These are phyloP conservation scores for Raddia distichophylla DNA, from an alignment of 176 grass and related monocot species.

Conservation along the genomic window DNA sequence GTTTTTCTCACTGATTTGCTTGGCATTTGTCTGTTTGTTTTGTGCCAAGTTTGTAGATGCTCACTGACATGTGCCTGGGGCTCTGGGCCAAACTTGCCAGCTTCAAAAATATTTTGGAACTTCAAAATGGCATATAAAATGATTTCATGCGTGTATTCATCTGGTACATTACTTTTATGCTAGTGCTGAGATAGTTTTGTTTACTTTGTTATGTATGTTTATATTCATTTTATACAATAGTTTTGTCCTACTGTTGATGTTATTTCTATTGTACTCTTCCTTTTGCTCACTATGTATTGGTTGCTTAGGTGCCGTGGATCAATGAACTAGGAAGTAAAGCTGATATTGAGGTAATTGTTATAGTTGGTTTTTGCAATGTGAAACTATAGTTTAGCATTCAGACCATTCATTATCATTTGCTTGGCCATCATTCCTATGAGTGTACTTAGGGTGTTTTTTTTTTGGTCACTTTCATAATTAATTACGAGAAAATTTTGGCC, in stretches of 20 bases:
- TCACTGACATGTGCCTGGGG: not conserved
- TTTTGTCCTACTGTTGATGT: slow-evolving; percentile 17
- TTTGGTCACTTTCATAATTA: not conserved
- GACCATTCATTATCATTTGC: slow-evolving; percentile 10
- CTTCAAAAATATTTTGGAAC: not conserved
- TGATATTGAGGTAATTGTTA: slow-evolving; percentile 28
- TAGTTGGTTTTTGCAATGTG: slow-evolving; percentile 17
- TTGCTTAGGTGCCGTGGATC: slow-evolving; percentile 93
- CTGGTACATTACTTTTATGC: not conserved
- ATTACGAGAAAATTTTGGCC: slow-evolving; percentile 4
- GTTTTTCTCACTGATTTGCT: slow-evolving; percentile 28
- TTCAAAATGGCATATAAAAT: not conserved
- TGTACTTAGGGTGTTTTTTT: not conserved
- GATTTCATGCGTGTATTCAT: slow-evolving; percentile 21
- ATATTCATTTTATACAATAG: slow-evolving; percentile 13
- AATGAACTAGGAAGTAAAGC: slow-evolving; percentile 75
- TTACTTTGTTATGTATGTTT: slow-evolving; percentile 16
- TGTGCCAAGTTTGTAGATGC: slow-evolving; percentile 11
- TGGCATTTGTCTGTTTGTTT: slow-evolving; percentile 7
- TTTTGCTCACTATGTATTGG: slow-evolving; percentile 32
- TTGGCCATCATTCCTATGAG: slow-evolving; percentile 15
- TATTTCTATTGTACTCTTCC: slow-evolving; percentile 34
- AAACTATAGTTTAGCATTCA: slow-evolving; percentile 14
- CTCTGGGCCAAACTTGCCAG: not conserved
- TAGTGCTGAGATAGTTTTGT: slow-evolving; percentile 16